Evolutionary conservation across 495 filamentous ascomycete species (phyloP).

Genomic region (Astrothelium subdiscretum): DNA sequence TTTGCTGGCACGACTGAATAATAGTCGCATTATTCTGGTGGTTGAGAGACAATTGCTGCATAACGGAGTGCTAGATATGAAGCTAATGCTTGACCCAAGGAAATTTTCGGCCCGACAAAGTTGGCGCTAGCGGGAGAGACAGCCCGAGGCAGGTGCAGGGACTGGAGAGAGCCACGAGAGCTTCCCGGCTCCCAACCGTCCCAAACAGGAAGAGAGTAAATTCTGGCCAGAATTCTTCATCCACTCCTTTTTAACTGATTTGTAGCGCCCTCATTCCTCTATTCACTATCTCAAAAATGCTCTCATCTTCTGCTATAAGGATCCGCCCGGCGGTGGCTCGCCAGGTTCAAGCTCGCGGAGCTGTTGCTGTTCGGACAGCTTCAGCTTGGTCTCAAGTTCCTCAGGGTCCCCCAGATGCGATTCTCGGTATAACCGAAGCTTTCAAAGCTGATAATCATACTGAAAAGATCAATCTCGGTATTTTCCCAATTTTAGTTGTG

Average conservation of each 20-base stretch:
- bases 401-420: conserved; percentile 22
- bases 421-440: conserved; percentile 82
- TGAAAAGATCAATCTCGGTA: conserved; percentile 95
- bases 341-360: neutral
- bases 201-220: neutral
- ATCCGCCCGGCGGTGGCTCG: neutral
- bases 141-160: too few species aligned
- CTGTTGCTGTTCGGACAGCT: conserved; percentile 12
- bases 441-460: conserved; percentile 91
- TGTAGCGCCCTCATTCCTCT: neutral
- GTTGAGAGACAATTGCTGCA: neutral
- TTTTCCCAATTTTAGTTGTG: conserved; percentile 25
- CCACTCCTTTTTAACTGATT: neutral
- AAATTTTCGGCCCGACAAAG: too few species aligned
- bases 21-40: neutral
- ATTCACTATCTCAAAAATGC: conserved; percentile 1
- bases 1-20: neutral
- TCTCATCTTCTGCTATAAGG: neutral
- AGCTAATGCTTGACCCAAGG: too few species aligned
- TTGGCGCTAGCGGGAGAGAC: neutral
- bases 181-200: neutral
- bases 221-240: neutral
- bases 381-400: conserved; percentile 21
- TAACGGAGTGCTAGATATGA: neutral
- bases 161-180: too few species aligned